Base-by-base conservation (phyloP, 441 rosid species). In the Adansonia gregorii region DNA sequence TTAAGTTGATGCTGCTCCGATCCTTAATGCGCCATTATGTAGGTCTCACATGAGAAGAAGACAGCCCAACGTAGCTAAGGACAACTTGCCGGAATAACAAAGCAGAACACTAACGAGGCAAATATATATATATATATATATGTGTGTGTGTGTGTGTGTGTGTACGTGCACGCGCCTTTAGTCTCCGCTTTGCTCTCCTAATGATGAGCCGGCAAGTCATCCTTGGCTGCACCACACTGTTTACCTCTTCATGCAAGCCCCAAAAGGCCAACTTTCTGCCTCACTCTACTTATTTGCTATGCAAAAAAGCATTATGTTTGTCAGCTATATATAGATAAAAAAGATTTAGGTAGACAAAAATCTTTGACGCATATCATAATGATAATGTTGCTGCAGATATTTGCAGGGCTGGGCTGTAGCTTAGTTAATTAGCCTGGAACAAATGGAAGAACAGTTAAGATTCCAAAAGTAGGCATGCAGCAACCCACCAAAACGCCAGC, bases 171-270 rank as follows among this genome's bases (percentile, higher is more conserved):
- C 0, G 35, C 4, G 49, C 45, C 27, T 24, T 61, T 24, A 5
- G 66, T 61, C n/a, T 61, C 41, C n/a, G 14, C 17, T 58, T 4
- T 20, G 64, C 5, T 27, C 45, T 27, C 5, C 54, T 64, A 63
- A n/a, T 0, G 0, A 73, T 39, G 4, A 46, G 81, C 89, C 58
- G 91, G 94, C 91, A 90, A 90, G 94, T 89, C 92, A 88, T 89
- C 94, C 97, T 90, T 91, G 95, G 97, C 92, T 93, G 91, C 86
- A 83, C 76, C 83, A 48, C 80, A 81, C 90, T 87, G 90, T 84
- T 84, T 56, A 17, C 65, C 84, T 77, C 79, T 88, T 83, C 95
- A 86, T 84, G 90, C 85, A 84, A 93, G 88, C 76, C 84, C 81
- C 63, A 79, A 39, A 17, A 10, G 52, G 78, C 67, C 48, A 45